Conservation (phyloP, 1,284 basidiomycete species). For the Pascua guehoae region DNA sequence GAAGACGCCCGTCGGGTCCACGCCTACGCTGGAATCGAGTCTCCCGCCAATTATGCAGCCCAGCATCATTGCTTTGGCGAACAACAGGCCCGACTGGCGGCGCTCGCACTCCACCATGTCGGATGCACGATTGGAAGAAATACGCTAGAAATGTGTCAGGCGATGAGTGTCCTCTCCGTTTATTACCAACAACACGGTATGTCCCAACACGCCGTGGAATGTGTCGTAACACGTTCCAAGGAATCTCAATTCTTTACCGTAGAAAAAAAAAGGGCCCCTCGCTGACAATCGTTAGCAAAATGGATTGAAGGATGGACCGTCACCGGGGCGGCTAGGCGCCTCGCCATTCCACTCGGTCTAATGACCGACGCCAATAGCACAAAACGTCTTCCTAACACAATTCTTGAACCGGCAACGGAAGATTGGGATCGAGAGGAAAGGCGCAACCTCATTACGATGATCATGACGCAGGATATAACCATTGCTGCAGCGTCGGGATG, state of each 20-base stretch:
- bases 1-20: conserved; percentile 6
- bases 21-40: not conserved
- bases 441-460: conserved; percentile 23
- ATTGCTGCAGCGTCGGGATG: conserved; percentile 32
- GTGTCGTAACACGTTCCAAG: not conserved
- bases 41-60: conserved; percentile 10
- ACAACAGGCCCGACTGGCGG: conserved; percentile 24
- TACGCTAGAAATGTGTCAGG: conserved; percentile 33
- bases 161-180: conserved; percentile 22
- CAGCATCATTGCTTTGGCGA: conserved; percentile 29
- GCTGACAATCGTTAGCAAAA: conserved; percentile 3
- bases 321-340: conserved; percentile 20
- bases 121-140: conserved; percentile 16
- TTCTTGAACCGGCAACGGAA: conserved; percentile 23
- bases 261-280: not conserved
- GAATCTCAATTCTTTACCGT: not conserved
- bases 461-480: conserved; percentile 21
- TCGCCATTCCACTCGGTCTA: conserved; percentile 33
- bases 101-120: conserved; percentile 14
- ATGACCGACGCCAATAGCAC: conserved; percentile 11
- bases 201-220: not conserved
- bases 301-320: conserved; percentile 42
- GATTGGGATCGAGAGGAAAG: conserved; percentile 40
- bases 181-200: conserved; percentile 27
- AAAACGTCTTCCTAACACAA: conserved; percentile 5